These are phyloP conservation scores for Lasiodiplodia theobromae DNA, from an alignment of 2,329 filamentous ascomycete species.

Conservation along the genomic window DNA sequence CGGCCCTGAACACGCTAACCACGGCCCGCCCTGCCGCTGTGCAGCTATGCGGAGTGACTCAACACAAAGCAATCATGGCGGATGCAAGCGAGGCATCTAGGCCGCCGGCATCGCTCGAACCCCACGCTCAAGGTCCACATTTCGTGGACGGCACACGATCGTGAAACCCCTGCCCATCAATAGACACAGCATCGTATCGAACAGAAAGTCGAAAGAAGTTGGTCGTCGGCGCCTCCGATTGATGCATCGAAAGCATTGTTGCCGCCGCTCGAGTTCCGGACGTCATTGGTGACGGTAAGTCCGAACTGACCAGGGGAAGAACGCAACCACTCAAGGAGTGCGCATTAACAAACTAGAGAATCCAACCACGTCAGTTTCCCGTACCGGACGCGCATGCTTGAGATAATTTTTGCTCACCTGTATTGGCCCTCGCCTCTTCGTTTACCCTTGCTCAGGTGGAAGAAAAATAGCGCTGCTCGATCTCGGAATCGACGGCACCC, in stretches of 20 bases:
- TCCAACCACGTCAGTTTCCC: neutral
- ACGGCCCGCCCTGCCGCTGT: constrained; percentile 17
- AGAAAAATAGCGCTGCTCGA: constrained; percentile 29
- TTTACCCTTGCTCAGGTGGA: constrained; percentile 11
- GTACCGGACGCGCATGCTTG: neutral
- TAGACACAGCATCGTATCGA: neutral
- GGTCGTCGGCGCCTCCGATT: neutral
- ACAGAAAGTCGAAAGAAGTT: neutral
- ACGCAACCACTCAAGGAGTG: constrained; percentile 7
- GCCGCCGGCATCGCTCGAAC: neutral
- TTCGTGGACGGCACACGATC: neutral
- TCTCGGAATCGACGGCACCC: constrained; percentile 34
- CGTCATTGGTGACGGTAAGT: neutral
- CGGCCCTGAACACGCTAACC: constrained; percentile 14
- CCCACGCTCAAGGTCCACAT: neutral
- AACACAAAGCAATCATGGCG: neutral
- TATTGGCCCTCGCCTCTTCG: constrained; percentile 1
- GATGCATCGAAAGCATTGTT: neutral
- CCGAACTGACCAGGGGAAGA: neutral
- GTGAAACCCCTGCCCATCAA: neutral
- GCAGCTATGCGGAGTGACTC: neutral
- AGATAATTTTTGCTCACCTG: neutral
- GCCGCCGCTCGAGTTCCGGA: neutral
- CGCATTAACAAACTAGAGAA: constrained; percentile 16
- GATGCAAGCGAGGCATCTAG: constrained; percentile 3